phyloP scores from a whole-genome alignment of 2,329 filamentous ascomycete genomes.

The Apiospora arundinis region DNA sequence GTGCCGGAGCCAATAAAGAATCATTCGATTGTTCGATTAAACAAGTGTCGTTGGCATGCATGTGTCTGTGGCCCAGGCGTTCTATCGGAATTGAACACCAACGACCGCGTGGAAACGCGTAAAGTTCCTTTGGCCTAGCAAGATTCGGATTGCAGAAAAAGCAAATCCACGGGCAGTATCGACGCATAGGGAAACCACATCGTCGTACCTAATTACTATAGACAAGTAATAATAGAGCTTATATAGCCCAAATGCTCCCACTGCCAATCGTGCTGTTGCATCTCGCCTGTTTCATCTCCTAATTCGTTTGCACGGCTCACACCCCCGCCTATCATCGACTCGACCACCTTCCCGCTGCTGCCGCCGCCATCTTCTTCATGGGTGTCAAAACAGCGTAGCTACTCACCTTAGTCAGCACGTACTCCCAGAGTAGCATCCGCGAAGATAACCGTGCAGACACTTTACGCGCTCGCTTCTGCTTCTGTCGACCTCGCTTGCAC shows the following conservation, averaged over 20 bases:
- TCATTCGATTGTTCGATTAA: not conserved
- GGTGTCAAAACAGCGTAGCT: not conserved
- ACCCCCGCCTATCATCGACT: not conserved
- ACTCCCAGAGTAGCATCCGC: not conserved
- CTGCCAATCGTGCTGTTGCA: not conserved
- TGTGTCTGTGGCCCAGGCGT: not conserved
- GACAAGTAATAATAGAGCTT: not conserved
- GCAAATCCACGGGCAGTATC: not conserved
- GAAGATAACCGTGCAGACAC: not conserved
- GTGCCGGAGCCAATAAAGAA: not conserved
- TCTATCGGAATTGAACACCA: not conserved
- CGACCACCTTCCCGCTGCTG: not conserved
- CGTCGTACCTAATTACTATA: not conserved
- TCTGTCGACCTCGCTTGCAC: not conserved
- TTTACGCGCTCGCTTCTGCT: not conserved
- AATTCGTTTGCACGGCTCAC: not conserved
- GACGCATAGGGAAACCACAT: not conserved
- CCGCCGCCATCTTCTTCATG: not conserved
- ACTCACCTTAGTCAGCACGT: not conserved
- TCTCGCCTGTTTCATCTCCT: not conserved
- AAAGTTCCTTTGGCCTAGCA: not conserved
- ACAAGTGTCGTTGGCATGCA: not conserved
- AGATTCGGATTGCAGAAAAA: not conserved
- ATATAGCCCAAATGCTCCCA: not conserved
- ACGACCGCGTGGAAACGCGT: not conserved